These are phyloP conservation scores for Candida ulmi DNA, from an alignment of 805 yeast genomes.

Conservation along the genomic window DNA sequence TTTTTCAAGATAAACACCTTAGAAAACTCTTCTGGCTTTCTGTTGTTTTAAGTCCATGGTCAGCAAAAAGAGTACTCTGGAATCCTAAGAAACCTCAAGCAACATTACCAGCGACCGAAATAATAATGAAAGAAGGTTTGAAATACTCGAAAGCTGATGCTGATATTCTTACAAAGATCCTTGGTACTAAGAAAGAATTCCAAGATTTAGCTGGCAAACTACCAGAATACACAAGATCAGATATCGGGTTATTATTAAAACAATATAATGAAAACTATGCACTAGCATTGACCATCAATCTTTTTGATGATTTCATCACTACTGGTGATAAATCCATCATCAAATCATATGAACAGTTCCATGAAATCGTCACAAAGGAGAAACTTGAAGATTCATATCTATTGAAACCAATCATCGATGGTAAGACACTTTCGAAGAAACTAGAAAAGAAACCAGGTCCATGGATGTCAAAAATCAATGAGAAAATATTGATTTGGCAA, in stretches of 20 bases:
- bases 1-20: slow-evolving; percentile 1
- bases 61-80: slow-evolving; percentile 29
- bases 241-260: slow-evolving; percentile 55
- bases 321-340: slow-evolving; percentile 1
- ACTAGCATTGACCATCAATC: slow-evolving; percentile 29
- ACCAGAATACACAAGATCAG: slow-evolving; percentile 40
- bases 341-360: slow-evolving; percentile 11
- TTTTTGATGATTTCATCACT: slow-evolving; percentile 11
- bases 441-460: slow-evolving; percentile 73
- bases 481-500: slow-evolving; percentile 65
- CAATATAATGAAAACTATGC: slow-evolving; percentile 49
- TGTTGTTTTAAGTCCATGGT: slow-evolving; percentile 46
- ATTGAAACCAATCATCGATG: slow-evolving; percentile 67
- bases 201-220: slow-evolving; percentile 22
- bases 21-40: slow-evolving; percentile 34
- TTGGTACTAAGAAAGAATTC: slow-evolving; percentile 27
- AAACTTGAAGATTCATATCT: slow-evolving; percentile 29
- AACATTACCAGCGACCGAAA: slow-evolving; percentile 35
- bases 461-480: slow-evolving; percentile 64
- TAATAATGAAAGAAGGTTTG: slow-evolving; percentile 63
- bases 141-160: slow-evolving; percentile 56
- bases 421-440: slow-evolving; percentile 54
- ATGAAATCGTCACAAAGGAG: slow-evolving; percentile 11
- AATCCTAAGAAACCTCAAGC: slow-evolving; percentile 32
- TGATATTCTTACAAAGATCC: slow-evolving; percentile 41